These are phyloP conservation scores for Fusarium heterosporum DNA, from an alignment of 2,329 filamentous ascomycete genomes.

Conservation along the genomic window DNA sequence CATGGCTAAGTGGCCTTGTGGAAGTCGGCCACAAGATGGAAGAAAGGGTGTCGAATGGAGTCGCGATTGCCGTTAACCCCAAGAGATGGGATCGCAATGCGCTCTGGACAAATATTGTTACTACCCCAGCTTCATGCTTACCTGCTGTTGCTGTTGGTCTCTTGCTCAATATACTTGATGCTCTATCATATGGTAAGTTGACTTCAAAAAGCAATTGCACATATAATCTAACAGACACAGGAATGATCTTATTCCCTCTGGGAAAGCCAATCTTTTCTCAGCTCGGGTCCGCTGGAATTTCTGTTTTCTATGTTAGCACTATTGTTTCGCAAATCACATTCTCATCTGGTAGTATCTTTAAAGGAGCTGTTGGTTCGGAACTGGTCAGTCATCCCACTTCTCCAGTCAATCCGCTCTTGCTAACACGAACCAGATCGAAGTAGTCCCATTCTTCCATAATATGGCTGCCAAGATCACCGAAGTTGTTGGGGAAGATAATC, in stretches of 20 bases:
- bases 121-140: slow-evolving; percentile 76
- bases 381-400: slow-evolving; percentile 67
- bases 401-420: background rate
- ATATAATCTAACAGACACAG: slow-evolving; percentile 53
- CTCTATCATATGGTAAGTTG: slow-evolving; percentile 83
- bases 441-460: slow-evolving; percentile 98
- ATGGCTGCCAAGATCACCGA: slow-evolving; percentile 92
- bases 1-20: slow-evolving; percentile 53
- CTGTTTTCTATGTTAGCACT: slow-evolving; percentile 98
- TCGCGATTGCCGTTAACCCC: slow-evolving; percentile 64
- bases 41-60: slow-evolving; percentile 47
- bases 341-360: slow-evolving; percentile 88
- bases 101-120: slow-evolving; percentile 72
- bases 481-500: slow-evolving; percentile 81
- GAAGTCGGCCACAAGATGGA: slow-evolving; percentile 51
- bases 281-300: slow-evolving; percentile 92
- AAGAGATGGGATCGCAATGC: slow-evolving; percentile 77
- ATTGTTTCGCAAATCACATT: slow-evolving; percentile 94
- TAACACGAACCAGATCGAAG: slow-evolving; percentile 76
- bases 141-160: slow-evolving; percentile 91
- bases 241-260: slow-evolving; percentile 94
- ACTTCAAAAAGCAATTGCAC: background rate
- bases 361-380: slow-evolving; percentile 91
- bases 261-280: slow-evolving; percentile 86
- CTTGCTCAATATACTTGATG: slow-evolving; percentile 92